Evolutionary conservation across 2,329 filamentous ascomycete genomes (phyloP).

Genomic region (Colletotrichum sp.): DNA sequence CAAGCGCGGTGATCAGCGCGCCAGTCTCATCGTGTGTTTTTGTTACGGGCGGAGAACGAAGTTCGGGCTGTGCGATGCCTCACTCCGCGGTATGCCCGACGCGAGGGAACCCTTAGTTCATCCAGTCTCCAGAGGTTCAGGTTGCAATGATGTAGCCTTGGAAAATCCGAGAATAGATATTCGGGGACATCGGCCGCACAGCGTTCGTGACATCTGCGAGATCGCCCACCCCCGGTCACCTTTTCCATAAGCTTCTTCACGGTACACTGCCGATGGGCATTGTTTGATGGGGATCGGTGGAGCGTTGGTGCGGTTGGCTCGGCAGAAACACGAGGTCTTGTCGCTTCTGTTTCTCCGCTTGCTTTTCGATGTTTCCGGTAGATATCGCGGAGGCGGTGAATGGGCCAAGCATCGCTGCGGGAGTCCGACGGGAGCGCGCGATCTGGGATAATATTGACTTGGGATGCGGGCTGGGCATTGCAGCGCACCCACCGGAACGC

Average conservation of each 20-base stretch:
- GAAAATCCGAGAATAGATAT: not conserved
- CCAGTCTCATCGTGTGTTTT: not conserved
- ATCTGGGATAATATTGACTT: not conserved
- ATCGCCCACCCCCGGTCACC: not conserved
- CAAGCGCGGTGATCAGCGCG: slow-evolving; percentile 7
- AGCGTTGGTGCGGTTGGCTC: not conserved
- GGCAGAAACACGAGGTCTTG: slow-evolving; percentile 19
- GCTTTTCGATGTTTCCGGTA: not conserved
- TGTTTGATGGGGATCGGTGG: not conserved
- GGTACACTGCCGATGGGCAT: not conserved
- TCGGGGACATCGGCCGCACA: not conserved
- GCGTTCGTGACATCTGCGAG: not conserved
- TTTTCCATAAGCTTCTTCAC: not conserved
- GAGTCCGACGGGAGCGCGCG: not conserved
- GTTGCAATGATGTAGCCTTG: not conserved
- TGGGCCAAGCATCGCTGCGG: not conserved
- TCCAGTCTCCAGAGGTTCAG: not conserved
- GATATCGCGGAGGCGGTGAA: not conserved
- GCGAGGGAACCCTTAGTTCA: not conserved
- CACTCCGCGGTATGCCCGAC: not conserved
- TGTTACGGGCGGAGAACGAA: not conserved
- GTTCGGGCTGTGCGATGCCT: not conserved
- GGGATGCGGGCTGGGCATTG: not conserved
- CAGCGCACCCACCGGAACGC: not conserved
- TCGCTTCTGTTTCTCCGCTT: slow-evolving; percentile 2